Percentiles rank a stretch among this genome's conserved stretches.
phyloP scores from a whole-genome alignment of 768 basidiomycete species.

The Agrocybe pediades region DNA sequence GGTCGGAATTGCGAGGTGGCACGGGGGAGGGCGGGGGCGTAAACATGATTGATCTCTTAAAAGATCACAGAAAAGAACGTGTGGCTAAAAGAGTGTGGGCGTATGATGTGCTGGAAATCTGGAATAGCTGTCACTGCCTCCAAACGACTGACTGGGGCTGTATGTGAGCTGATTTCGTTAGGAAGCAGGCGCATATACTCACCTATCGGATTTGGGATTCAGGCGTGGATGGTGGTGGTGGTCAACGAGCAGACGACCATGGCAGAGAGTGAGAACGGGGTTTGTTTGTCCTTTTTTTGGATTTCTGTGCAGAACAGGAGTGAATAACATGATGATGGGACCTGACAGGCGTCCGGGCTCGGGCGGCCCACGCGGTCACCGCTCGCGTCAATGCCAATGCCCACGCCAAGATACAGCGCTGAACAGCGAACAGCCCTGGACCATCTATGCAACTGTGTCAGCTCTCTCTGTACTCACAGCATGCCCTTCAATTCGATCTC shows the following conservation, averaged over 20 bases:
- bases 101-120: background rate
- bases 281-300: too few species aligned
- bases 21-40: slow-evolving; percentile 36
- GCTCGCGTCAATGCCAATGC: background rate
- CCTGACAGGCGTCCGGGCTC: background rate
- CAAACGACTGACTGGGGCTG: background rate
- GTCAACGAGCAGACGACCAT: background rate
- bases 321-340: background rate
- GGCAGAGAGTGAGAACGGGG: background rate
- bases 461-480: too few species aligned
- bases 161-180: background rate
- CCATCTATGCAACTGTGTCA: background rate
- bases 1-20: slow-evolving; percentile 12
- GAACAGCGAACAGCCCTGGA: too few species aligned
- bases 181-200: background rate
- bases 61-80: slow-evolving; percentile 23
- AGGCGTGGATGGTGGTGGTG: background rate
- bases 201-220: background rate
- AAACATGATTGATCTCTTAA: slow-evolving; percentile 27
- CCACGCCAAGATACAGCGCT: background rate
- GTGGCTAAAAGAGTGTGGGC: slow-evolving; percentile 25
- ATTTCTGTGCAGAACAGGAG: background rate
- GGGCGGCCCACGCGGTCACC: background rate
- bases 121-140: background rate
- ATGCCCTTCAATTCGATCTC: too few species aligned